Conservation (phyloP, 2,329 filamentous ascomycete species). For the Penicillium sp. region DNA sequence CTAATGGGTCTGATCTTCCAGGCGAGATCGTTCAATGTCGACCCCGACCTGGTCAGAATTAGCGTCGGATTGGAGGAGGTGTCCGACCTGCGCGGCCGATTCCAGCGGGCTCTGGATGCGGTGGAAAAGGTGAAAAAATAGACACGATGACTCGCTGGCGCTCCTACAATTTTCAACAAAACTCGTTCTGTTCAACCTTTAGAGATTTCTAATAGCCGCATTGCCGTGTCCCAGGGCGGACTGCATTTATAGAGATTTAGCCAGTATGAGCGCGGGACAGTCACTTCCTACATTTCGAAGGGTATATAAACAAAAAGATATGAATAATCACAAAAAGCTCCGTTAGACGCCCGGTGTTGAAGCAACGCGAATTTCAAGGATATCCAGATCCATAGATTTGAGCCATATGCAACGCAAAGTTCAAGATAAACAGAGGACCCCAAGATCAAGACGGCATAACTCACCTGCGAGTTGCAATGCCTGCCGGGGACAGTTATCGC, state of each 20-base stretch:
- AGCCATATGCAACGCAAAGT: constrained; percentile 8
- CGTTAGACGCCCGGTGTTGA: constrained; percentile 2
- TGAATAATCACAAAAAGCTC: background rate
- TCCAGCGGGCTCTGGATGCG: constrained; percentile 69
- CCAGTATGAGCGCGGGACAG: background rate
- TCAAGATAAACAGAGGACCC: constrained; percentile 4
- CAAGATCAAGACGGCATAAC: background rate
- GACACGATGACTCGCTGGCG: background rate
- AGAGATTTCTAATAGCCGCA: background rate
- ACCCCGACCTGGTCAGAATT: constrained; percentile 76
- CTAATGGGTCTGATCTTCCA: constrained; percentile 28
- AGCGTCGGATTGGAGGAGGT: constrained; percentile 88
- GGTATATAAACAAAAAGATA: constrained; percentile 10
- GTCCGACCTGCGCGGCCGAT: constrained; percentile 62
- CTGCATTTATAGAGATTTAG: background rate
- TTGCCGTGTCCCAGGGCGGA: background rate
- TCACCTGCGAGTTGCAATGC: background rate
- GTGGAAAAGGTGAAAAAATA: constrained; percentile 33
- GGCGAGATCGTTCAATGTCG: constrained; percentile 76
- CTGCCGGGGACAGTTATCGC: background rate
- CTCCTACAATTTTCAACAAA: constrained; percentile 4
- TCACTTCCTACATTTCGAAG: constrained; percentile 5
- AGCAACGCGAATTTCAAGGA: constrained; percentile 12
- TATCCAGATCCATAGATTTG: constrained; percentile 20
- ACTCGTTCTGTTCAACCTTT: background rate